phyloP scores from a whole-genome alignment of 331 rosid genomes.

The Erythrophleum ivorense region DNA sequence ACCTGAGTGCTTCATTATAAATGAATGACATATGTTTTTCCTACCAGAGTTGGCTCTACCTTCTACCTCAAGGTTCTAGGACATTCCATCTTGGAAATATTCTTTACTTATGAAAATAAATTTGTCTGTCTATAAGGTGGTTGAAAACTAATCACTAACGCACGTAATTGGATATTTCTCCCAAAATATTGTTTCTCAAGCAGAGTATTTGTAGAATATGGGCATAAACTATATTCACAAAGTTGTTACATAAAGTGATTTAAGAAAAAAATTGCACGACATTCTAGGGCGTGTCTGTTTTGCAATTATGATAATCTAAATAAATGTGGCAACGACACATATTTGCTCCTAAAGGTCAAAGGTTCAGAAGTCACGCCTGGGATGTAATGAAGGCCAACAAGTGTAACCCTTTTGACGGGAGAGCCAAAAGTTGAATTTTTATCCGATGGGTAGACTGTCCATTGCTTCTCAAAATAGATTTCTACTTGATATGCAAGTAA shows the following conservation, averaged over 20 bases:
- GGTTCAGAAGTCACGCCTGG: neutral
- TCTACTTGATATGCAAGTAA: neutral
- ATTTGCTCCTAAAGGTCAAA: neutral
- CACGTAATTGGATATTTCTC: neutral
- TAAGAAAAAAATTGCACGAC: neutral
- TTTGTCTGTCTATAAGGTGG: neutral
- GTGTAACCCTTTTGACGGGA: neutral
- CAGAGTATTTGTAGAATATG: too few relatives aligned
- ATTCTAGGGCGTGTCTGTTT: neutral
- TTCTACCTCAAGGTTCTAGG: neutral
- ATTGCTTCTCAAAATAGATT: neutral
- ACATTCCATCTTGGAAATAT: neutral
- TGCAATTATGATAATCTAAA: neutral
- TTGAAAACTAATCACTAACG: neutral
- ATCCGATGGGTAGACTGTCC: neutral
- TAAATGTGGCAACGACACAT: neutral
- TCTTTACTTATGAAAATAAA: neutral
- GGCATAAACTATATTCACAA: neutral
- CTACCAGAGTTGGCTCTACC: constrained; percentile 1
- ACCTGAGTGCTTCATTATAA: neutral
- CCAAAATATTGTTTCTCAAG: neutral
- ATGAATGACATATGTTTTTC: neutral
- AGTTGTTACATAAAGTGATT: neutral
- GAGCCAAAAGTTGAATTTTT: neutral
- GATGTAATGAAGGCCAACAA: constrained; percentile 14